Conservation (phyloP, 1,284 basidiomycete species). For the Cystobasidiaceae sp. region DNA sequence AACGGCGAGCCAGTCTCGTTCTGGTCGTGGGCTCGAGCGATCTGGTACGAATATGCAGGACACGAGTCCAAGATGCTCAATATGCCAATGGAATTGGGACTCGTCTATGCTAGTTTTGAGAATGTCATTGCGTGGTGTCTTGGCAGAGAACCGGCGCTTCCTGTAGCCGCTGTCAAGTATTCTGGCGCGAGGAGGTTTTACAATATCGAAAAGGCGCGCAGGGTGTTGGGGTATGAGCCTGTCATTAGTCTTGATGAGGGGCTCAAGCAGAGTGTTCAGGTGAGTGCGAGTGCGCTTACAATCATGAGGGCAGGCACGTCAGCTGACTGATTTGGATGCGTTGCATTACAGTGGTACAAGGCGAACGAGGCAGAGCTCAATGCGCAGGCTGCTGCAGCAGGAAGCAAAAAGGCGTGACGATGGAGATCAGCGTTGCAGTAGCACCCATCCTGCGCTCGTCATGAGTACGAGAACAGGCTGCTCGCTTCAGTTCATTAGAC, state of each 20-base stretch:
- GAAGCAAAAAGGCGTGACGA: neutral
- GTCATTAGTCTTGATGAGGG: slow-evolving; percentile 85
- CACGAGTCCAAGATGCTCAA: slow-evolving; percentile 58
- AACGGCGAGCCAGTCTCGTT: slow-evolving; percentile 95
- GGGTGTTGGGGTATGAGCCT: slow-evolving; percentile 89
- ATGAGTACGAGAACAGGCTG: too few relatives aligned
- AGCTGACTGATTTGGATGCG: neutral
- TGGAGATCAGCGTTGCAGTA: neutral
- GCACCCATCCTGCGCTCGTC: neutral
- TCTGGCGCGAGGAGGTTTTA: slow-evolving; percentile 65
- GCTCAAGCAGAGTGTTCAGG: slow-evolving; percentile 62
- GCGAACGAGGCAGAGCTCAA: slow-evolving; percentile 21
- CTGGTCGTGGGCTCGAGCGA: slow-evolving; percentile 83
- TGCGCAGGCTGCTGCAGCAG: neutral
- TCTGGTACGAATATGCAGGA: slow-evolving; percentile 70
- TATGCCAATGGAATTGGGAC: slow-evolving; percentile 62
- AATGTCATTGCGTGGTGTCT: slow-evolving; percentile 70
- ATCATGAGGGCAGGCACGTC: neutral
- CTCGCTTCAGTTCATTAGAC: too few relatives aligned
- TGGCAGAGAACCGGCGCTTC: slow-evolving; percentile 82
- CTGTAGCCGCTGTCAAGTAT: slow-evolving; percentile 68
- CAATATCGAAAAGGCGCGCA: slow-evolving; percentile 86
- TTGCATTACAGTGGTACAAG: slow-evolving; percentile 23
- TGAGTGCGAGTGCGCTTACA: neutral
- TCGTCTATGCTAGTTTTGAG: slow-evolving; percentile 64